Evolutionary conservation across 2,329 filamentous ascomycete genomes (phyloP).

Genomic region (Penicillium corylophilum): DNA sequence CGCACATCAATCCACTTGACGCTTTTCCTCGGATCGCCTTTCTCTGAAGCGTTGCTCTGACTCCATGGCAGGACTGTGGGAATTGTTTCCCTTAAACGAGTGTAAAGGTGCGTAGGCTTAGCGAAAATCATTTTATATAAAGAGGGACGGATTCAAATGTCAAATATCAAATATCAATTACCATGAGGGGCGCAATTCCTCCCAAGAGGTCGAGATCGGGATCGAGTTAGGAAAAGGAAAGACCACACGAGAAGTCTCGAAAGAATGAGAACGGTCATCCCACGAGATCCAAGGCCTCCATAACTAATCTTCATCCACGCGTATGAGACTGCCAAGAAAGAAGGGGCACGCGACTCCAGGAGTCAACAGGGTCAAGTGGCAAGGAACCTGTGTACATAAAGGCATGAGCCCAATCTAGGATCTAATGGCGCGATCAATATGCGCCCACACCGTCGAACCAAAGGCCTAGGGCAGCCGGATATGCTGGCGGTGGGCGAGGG

Average conservation of each 20-base stretch:
- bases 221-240: background rate
- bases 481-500: background rate
- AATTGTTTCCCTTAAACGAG: constrained; percentile 16
- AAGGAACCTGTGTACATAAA: background rate
- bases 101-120: constrained; percentile 15
- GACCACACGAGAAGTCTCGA: background rate
- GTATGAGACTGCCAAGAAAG: constrained; percentile 14
- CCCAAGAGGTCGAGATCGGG: background rate
- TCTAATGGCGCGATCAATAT: constrained; percentile 5
- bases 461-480: background rate
- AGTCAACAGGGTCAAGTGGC: background rate
- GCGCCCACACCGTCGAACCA: background rate
- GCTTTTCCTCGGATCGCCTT: constrained; percentile 36
- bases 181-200: background rate
- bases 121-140: background rate
- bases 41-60: constrained; percentile 21
- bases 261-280: background rate
- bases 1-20: constrained; percentile 63
- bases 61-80: constrained; percentile 21
- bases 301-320: background rate
- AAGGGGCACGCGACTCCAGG: constrained; percentile 6
- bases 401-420: background rate
- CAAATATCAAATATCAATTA: background rate
- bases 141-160: background rate
- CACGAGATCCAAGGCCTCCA: background rate